Evolutionary conservation across 2,329 filamentous ascomycete species (phyloP).

Genomic region (Xylaria sp.): DNA sequence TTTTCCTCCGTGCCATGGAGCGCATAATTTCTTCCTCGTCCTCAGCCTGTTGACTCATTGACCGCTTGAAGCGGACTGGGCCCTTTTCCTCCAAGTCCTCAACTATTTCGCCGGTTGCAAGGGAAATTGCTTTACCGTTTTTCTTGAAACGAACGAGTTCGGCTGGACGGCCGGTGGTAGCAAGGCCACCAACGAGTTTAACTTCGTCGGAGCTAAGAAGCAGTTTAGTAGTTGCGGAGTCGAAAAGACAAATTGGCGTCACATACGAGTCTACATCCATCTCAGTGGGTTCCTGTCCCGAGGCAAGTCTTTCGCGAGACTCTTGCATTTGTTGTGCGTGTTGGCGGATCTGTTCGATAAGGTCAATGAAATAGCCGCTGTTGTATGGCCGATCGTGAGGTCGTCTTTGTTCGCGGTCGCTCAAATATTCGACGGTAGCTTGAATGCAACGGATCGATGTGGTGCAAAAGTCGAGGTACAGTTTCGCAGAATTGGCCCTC

Average conservation of each 20-base stretch:
- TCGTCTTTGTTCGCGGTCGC: conserved; percentile 86
- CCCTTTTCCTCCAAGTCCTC: conserved; percentile 63
- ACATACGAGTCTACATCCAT: conserved; percentile 70
- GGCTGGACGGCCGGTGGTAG: conserved; percentile 82
- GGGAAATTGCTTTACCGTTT: conserved; percentile 81
- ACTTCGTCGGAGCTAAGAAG: conserved; percentile 70
- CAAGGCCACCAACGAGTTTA: conserved; percentile 82
- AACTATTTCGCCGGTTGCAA: conserved; percentile 75
- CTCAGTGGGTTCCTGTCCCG: conserved; percentile 61
- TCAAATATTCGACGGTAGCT: conserved; percentile 85
- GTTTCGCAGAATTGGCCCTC: conserved; percentile 74
- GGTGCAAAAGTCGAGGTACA: conserved; percentile 89
- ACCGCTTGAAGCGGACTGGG: conserved; percentile 70
- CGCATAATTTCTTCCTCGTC: conserved; percentile 86
- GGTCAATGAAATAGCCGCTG: conserved; percentile 96
- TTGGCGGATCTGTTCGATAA: conserved; percentile 90
- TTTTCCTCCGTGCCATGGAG: conserved; percentile 96
- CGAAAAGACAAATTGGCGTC: conserved; percentile 35
- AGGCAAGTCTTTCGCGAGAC: conserved; percentile 72
- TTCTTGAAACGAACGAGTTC: conserved; percentile 86
- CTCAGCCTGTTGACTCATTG: conserved; percentile 74
- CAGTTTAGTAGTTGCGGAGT: conserved; percentile 43
- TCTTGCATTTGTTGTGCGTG: conserved; percentile 88
- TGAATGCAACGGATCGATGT: conserved; percentile 91
- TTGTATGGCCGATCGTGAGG: conserved; percentile 90